Evolutionary conservation across 176 grass and related monocot species (phyloP).

Genomic region (Alopecurus myosuroides): DNA sequence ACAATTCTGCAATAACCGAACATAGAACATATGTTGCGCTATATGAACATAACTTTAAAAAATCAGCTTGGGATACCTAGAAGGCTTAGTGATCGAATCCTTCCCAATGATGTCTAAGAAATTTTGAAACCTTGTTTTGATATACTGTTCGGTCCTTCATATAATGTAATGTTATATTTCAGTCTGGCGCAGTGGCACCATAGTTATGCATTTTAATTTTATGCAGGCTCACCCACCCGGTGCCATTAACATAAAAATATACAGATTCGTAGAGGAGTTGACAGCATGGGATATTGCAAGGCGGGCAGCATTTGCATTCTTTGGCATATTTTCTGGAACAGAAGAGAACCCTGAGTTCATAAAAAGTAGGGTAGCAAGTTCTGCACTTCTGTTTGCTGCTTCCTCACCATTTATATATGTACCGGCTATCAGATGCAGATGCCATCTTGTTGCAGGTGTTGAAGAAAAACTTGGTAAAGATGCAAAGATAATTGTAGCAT

Average conservation of each 20-base stretch:
- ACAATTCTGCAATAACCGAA: background rate
- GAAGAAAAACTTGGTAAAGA: slow-evolving; percentile 74
- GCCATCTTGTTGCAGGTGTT: slow-evolving; percentile 42
- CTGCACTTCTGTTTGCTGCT: background rate
- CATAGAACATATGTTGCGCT: background rate
- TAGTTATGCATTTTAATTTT: slow-evolving; percentile 17
- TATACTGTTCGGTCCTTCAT: slow-evolving; percentile 6
- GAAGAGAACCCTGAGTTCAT: slow-evolving; percentile 98
- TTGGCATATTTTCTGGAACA: slow-evolving; percentile 94
- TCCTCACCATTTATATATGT: slow-evolving; percentile 16
- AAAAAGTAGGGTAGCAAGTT: slow-evolving; percentile 43
- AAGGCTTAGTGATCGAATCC: background rate
- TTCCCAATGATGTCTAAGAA: background rate
- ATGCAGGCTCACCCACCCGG: slow-evolving; percentile 82
- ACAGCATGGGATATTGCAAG: slow-evolving; percentile 99
- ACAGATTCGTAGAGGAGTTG: slow-evolving; percentile 99
- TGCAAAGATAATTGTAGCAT: slow-evolving; percentile 98
- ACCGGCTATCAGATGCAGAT: background rate
- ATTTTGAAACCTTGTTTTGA: background rate
- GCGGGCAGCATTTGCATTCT: slow-evolving; percentile 95
- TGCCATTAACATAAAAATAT: slow-evolving; percentile 98
- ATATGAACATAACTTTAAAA: background rate
- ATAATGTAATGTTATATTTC: background rate
- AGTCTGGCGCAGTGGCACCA: background rate
- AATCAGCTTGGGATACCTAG: background rate